Evolutionary conservation across 306 rosid species (phyloP).

Genomic region (Datisca glomerata): DNA sequence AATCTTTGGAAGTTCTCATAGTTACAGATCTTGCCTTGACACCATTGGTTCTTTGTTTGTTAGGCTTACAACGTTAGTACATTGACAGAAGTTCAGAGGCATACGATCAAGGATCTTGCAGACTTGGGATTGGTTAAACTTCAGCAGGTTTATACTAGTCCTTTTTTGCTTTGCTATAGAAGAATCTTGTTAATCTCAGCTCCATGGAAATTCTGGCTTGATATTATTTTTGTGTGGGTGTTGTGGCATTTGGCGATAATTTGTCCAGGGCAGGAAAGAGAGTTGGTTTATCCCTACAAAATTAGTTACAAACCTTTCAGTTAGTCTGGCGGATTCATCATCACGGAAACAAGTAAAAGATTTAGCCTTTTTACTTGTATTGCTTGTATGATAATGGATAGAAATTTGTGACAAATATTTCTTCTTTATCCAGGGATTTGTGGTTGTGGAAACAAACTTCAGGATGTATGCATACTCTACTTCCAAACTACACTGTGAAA

Average conservation of each 20-base stretch:
- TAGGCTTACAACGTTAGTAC: slow-evolving; percentile 75
- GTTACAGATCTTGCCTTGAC: slow-evolving; percentile 13
- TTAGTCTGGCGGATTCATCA: slow-evolving; percentile 79
- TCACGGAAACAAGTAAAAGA: slow-evolving; percentile 78
- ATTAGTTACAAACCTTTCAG: slow-evolving; percentile 90
- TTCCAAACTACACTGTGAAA: slow-evolving; percentile 86
- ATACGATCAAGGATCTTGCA: slow-evolving; percentile 65
- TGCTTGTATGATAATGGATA: not conserved
- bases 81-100: slow-evolving; percentile 62
- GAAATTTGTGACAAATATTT: not conserved
- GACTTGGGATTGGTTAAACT: slow-evolving; percentile 93
- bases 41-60: slow-evolving; percentile 12
- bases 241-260: not conserved
- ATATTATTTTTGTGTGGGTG: slow-evolving; percentile 1
- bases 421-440: slow-evolving; percentile 45
- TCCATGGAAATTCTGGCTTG: slow-evolving; percentile 6
- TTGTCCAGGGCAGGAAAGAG: slow-evolving; percentile 76
- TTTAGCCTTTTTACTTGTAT: slow-evolving; percentile 3
- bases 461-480: slow-evolving; percentile 84
- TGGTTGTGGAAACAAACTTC: slow-evolving; percentile 91
- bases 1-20: slow-evolving; percentile 3
- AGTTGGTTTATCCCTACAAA: slow-evolving; percentile 95
- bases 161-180: slow-evolving; percentile 6
- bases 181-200: not conserved
- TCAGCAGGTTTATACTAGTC: slow-evolving; percentile 56